These are phyloP conservation scores for Mycena olivaceomarginata DNA, from an alignment of 768 basidiomycete genomes.

Conservation along the genomic window DNA sequence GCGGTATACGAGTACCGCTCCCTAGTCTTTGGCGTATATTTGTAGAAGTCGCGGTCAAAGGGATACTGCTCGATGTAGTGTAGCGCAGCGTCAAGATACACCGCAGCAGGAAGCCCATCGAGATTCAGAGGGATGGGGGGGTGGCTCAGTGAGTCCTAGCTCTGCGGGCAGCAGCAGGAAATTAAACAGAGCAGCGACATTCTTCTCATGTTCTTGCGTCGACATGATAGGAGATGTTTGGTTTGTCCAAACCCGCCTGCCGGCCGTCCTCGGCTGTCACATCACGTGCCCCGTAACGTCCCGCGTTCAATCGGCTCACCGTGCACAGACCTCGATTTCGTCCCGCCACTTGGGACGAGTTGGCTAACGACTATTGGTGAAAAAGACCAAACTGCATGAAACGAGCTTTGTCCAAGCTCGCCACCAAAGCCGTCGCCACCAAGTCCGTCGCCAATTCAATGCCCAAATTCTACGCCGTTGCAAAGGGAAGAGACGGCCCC, in stretches of 20 bases:
- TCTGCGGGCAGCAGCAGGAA: not conserved
- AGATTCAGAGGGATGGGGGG: constrained; percentile 10
- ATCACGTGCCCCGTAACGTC: too few relatives aligned
- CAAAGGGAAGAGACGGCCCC: constrained; percentile 73
- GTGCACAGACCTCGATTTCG: too few relatives aligned
- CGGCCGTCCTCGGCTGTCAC: too few relatives aligned
- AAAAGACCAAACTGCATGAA: not conserved
- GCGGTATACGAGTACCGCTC: not conserved
- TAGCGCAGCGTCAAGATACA: constrained; percentile 14
- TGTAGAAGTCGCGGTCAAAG: not conserved
- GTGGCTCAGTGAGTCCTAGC: constrained; percentile 6
- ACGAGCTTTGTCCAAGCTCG: constrained; percentile 11
- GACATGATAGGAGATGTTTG: too few relatives aligned
- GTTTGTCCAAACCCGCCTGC: too few relatives aligned
- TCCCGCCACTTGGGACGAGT: too few relatives aligned
- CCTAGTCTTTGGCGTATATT: not conserved
- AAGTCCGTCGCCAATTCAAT: constrained; percentile 17
- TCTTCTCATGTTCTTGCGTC: too few relatives aligned
- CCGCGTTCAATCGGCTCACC: too few relatives aligned
- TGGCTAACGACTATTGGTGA: too few relatives aligned
- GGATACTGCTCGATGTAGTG: constrained; percentile 8
- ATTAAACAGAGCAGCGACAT: too few relatives aligned
- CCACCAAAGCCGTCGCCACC: not conserved
- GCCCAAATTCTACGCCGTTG: constrained; percentile 77
- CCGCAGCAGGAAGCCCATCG: not conserved